Conservation (phyloP, 257 asterid species). For the Nicotiana paniculata region DNA sequence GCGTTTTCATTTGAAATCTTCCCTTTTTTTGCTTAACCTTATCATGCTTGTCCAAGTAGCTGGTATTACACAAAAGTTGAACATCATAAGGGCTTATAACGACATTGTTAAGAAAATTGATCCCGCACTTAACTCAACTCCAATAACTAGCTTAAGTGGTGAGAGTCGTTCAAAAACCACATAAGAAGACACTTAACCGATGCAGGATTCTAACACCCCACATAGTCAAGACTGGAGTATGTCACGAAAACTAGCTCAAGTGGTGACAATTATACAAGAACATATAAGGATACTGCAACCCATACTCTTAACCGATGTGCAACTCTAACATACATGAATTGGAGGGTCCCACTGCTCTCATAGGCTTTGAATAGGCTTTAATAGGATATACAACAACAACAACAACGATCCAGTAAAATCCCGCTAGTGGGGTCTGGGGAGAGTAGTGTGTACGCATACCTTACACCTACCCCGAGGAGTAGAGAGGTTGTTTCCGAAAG, state of each 20-base stretch:
- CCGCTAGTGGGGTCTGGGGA: no score
- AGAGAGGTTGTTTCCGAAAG: no score
- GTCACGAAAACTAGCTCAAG: neutral
- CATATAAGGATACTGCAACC: neutral
- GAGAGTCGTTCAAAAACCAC: neutral
- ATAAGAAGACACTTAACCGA: no score
- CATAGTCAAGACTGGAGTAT: no score
- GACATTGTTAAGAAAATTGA: neutral
- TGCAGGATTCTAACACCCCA: no score
- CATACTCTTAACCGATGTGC: neutral
- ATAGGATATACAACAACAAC: neutral
- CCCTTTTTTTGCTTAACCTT: neutral
- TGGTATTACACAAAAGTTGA: neutral
- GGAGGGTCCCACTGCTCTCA: neutral
- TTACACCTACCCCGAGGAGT: no score
- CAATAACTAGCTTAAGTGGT: no score
- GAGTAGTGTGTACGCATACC: no score
- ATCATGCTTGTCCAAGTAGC: neutral
- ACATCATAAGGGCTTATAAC: neutral
- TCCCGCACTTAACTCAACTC: neutral
- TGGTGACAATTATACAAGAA: neutral
- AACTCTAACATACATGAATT: neutral
- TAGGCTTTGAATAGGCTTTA: neutral
- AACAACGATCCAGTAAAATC: no score
- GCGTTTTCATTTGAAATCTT: neutral